Evolutionary conservation across 495 filamentous ascomycete species (phyloP).

Genomic region (Aspergillus olivimuriae): DNA sequence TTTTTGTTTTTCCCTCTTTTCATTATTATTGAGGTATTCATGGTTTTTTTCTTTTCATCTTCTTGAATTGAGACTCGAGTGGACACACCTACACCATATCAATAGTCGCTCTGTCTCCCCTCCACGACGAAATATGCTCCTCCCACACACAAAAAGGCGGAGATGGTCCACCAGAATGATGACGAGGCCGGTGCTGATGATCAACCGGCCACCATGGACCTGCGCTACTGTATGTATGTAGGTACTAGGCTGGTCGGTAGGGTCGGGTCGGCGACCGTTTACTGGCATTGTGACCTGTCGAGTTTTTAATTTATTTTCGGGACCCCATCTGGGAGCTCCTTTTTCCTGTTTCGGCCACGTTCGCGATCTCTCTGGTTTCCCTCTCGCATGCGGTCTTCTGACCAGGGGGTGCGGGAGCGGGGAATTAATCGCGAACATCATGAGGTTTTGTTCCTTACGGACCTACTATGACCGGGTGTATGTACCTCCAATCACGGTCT

Average conservation of each 20-base stretch:
- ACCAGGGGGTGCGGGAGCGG: too few species aligned
- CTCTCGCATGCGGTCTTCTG: too few species aligned
- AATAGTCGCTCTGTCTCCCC: constrained; percentile 26
- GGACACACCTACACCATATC: constrained; percentile 14
- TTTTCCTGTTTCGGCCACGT: background rate
- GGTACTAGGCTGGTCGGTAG: too few species aligned
- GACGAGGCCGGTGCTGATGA: too few species aligned
- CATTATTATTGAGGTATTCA: too few species aligned
- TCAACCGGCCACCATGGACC: background rate
- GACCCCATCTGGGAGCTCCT: background rate
- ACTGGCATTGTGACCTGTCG: constrained; percentile 6
- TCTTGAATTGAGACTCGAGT: constrained; percentile 10
- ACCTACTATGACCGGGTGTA: background rate
- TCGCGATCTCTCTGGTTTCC: too few species aligned
- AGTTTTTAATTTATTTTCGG: background rate
- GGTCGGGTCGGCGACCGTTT: constrained; percentile 4
- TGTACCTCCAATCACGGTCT: background rate
- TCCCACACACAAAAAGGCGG: too few species aligned
- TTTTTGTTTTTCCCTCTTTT: too few species aligned
- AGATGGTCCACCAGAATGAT: too few species aligned
- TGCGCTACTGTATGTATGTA: background rate
- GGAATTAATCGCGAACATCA: background rate
- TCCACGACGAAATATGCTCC: background rate
- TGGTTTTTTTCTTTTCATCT: constrained; percentile 11
- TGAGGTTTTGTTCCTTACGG: too few species aligned